Percentiles rank a stretch among this genome's conserved stretches.
These are phyloP conservation scores for Cubamyces sp. DNA, from an alignment of 768 basidiomycete genomes.

Conservation along the genomic window DNA sequence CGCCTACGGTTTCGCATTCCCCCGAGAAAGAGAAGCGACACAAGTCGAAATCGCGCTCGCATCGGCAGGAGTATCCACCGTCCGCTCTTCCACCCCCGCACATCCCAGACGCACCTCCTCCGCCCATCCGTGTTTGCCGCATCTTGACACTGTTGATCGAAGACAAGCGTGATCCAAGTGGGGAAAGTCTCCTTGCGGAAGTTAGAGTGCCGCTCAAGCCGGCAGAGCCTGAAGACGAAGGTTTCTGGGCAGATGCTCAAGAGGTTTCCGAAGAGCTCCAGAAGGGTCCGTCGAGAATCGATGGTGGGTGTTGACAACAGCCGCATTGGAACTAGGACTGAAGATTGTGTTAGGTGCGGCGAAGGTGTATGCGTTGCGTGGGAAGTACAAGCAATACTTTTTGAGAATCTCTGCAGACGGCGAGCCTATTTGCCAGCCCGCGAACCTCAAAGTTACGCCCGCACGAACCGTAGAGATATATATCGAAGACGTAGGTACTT, in stretches of 20 bases:
- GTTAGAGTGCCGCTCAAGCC: constrained; percentile 60
- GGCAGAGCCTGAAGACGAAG: constrained; percentile 52
- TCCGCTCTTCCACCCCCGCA: constrained; percentile 2
- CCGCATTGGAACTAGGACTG: background rate
- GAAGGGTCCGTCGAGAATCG: constrained; percentile 63
- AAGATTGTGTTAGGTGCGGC: constrained; percentile 54
- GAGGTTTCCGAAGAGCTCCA: constrained; percentile 66
- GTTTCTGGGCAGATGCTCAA: constrained; percentile 73
- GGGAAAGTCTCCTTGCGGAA: constrained; percentile 66
- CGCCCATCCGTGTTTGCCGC: constrained; percentile 35
- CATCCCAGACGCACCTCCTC: background rate
- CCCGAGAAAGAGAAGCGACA: constrained; percentile 21
- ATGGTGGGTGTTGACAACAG: constrained; percentile 48
- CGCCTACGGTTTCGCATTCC: constrained; percentile 1
- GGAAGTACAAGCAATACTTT: constrained; percentile 71
- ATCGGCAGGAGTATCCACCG: constrained; percentile 4
- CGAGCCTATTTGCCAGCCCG: constrained; percentile 51
- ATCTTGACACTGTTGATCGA: constrained; percentile 71
- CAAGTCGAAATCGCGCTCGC: constrained; percentile 10
- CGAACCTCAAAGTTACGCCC: constrained; percentile 58
- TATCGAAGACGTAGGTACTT: constrained; percentile 57
- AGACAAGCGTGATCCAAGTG: constrained; percentile 56
- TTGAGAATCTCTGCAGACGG: constrained; percentile 63
- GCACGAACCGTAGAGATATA: constrained; percentile 60
- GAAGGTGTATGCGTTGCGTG: constrained; percentile 63